Evolutionary conservation across 441 rosid genomes (phyloP).

Genomic region (Melastoma candidum): DNA sequence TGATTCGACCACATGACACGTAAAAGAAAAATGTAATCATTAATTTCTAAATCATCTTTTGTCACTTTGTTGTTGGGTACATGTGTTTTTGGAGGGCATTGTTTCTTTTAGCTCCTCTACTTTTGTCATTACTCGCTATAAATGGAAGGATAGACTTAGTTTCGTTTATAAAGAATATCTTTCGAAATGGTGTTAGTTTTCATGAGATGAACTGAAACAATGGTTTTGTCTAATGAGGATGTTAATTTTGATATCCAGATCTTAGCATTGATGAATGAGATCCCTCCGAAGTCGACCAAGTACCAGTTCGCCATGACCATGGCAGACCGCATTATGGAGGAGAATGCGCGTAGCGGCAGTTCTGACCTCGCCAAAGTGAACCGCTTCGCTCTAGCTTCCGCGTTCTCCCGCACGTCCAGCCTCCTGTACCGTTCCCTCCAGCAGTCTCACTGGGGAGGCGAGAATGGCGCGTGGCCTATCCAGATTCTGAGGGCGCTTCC

Average conservation of each 20-base stretch:
- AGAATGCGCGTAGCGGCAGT: conserved; percentile 34
- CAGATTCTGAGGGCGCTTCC: conserved; percentile 39
- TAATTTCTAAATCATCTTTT: too few species aligned
- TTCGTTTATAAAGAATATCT: too few species aligned
- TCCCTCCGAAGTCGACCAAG: conserved; percentile 58
- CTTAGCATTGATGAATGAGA: conserved; percentile 45
- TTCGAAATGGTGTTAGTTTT: neutral
- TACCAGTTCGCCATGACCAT: conserved; percentile 63
- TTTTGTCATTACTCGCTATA: too few species aligned
- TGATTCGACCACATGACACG: too few species aligned
- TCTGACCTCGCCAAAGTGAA: conserved; percentile 51
- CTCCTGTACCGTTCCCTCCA: conserved; percentile 38
- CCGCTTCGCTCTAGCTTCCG: conserved; percentile 39
- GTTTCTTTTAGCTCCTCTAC: too few species aligned
- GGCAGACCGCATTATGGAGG: conserved; percentile 79
- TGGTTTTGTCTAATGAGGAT: neutral
- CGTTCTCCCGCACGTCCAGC: conserved; percentile 42
- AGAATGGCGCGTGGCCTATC: conserved; percentile 25
- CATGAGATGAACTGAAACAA: neutral
- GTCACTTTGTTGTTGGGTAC: too few species aligned
- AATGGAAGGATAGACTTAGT: too few species aligned
- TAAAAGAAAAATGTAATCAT: too few species aligned
- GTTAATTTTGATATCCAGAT: conserved; percentile 21
- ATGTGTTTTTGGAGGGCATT: too few species aligned
- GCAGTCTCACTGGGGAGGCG: conserved; percentile 16